Conservation (phyloP, 345 rosid genomes). For the Melaleuca alternifolia region DNA sequence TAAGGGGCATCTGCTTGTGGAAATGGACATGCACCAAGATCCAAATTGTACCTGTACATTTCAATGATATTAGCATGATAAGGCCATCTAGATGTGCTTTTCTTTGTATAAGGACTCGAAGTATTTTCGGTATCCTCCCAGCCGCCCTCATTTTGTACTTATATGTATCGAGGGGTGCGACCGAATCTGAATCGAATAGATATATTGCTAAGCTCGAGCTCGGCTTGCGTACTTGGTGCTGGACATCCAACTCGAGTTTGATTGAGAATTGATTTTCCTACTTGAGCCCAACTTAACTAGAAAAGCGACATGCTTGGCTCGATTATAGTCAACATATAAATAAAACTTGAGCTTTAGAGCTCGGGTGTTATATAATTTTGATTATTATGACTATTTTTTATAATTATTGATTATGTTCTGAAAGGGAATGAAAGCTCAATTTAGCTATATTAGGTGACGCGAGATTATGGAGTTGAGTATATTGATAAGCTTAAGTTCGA, state of each 20-base stretch:
- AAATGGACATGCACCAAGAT: not conserved
- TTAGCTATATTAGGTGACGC: not conserved
- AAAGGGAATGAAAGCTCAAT: not conserved
- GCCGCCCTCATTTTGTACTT: not conserved
- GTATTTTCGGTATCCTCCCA: not conserved
- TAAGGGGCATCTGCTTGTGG: conserved; percentile 12
- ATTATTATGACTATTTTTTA: too few relatives aligned
- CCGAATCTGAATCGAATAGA: too few relatives aligned
- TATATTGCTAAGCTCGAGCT: not conserved
- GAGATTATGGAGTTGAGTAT: too few relatives aligned
- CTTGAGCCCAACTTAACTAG: not conserved
- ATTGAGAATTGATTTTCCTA: not conserved
- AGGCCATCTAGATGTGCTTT: not conserved
- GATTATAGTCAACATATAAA: not conserved
- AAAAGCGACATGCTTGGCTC: not conserved
- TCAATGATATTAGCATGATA: conserved; percentile 4
- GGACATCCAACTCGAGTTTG: not conserved
- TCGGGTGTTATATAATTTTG: not conserved
- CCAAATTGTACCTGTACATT: not conserved
- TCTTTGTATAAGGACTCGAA: conserved; percentile 9
- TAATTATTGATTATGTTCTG: too few relatives aligned
- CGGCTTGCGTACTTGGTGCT: not conserved
- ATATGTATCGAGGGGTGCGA: not conserved
- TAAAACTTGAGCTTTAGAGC: not conserved
- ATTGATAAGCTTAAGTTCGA: too few relatives aligned